Conservation (phyloP, 208 protist species). For the Acanthamoeba rhysodes region DNA sequence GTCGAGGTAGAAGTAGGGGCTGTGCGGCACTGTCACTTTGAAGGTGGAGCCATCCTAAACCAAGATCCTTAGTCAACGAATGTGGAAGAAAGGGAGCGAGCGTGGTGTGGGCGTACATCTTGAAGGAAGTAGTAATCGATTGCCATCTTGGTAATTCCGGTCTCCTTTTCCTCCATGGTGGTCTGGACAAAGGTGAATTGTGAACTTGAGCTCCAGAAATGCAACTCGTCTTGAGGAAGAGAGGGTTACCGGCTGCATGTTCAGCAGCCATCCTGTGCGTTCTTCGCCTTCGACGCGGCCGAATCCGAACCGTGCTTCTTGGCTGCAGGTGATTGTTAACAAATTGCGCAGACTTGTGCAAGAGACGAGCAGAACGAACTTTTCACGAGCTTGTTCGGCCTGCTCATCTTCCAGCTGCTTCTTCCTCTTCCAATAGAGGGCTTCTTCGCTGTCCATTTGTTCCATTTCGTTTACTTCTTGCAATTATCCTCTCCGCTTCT, state of each 20-base stretch:
- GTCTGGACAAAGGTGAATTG: slow-evolving; percentile 77
- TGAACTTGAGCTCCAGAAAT: background rate
- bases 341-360: background rate
- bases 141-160: slow-evolving; percentile 69
- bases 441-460: slow-evolving; percentile 57
- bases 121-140: slow-evolving; percentile 93
- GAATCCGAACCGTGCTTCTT: slow-evolving; percentile 73
- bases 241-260: slow-evolving; percentile 87
- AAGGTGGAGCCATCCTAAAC: slow-evolving; percentile 88
- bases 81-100: background rate
- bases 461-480: background rate
- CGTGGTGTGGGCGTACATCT: slow-evolving; percentile 75
- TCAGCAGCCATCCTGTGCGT: slow-evolving; percentile 87
- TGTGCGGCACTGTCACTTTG: slow-evolving; percentile 84
- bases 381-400: slow-evolving; percentile 10
- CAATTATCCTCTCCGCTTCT: background rate
- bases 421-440: slow-evolving; percentile 63
- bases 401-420: slow-evolving; percentile 50
- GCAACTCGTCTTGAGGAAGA: background rate
- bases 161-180: slow-evolving; percentile 86
- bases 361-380: background rate
- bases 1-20: slow-evolving; percentile 93
- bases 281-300: slow-evolving; percentile 56
- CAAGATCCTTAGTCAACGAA: background rate
- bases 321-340: background rate